phyloP scores from a whole-genome alignment of 345 rosid genomes.

The Streptanthus diversifolius region DNA sequence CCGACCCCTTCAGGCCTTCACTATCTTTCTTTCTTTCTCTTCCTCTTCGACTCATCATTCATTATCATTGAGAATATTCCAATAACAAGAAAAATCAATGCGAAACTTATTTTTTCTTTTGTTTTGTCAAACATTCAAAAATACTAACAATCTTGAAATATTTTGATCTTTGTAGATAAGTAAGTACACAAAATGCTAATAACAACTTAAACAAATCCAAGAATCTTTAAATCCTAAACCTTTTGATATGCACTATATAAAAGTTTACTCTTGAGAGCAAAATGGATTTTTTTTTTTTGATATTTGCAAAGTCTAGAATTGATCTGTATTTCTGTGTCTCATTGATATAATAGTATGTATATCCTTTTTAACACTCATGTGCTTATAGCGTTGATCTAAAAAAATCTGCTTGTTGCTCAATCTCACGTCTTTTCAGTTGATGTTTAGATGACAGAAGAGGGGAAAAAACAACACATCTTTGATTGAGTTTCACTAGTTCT shows the following conservation, averaged over 20 bases:
- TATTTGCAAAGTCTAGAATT: too few relatives aligned
- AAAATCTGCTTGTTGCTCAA: too few relatives aligned
- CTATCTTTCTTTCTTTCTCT: conserved; percentile 9
- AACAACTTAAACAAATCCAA: background rate
- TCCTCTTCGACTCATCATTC: conserved; percentile 25
- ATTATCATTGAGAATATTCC: conserved; percentile 19
- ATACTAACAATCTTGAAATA: background rate
- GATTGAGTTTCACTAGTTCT: too few relatives aligned
- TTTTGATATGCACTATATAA: too few relatives aligned
- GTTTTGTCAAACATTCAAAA: background rate
- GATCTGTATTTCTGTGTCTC: too few relatives aligned
- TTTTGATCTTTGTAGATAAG: background rate
- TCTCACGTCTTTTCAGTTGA: too few relatives aligned
- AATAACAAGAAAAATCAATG: background rate
- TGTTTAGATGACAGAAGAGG: background rate
- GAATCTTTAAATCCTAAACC: background rate
- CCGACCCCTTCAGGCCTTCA: conserved; percentile 28
- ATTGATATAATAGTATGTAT: too few relatives aligned
- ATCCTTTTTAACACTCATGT: too few relatives aligned
- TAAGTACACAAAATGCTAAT: background rate
- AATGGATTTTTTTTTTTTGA: too few relatives aligned
- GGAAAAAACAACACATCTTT: background rate
- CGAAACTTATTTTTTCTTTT: background rate
- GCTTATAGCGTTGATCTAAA: too few relatives aligned
- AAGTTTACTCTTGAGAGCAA: too few relatives aligned